Evolutionary conservation across 805 yeast genomes (phyloP), one percentile per base, ranked within the genome.

Genomic region (Debaryomyces hansenii): DNA sequence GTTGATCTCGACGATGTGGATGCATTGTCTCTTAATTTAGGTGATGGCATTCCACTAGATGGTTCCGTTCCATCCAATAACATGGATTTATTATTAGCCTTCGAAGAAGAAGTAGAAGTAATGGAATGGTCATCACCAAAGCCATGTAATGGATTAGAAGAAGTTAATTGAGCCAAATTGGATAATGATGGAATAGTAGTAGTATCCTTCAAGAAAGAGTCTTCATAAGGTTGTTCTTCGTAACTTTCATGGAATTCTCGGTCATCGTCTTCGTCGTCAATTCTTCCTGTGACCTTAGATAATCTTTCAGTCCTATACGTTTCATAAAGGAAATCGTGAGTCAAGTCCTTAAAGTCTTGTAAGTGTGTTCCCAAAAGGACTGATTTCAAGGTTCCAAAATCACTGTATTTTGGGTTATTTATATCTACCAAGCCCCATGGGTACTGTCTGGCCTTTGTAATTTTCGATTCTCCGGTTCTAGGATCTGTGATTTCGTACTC

Each of bases 301-400:
- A 87, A 72, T 56, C 86, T 77, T 60, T 86, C 91, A 16, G 94
- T 84, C 69, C 96, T 79, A 62, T 86, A 87, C 47, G 84, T 82
- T 60, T 87, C 95, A 64, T 87, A 87, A 45, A 87, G 67, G 65
- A 82, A 74, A 55, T 83, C 87, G 56, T 85, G 90, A 24, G 95
- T 88, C 48, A 86, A 72, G 58, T 87, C 95, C 67, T 87, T 86
- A 59, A 87, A 80, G 58, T 87, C 94, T 61, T 83, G 86, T 54
- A 87, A 70, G 62, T 89, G 96, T n/a, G 91, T 80, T 5, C 95
- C 95, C 59, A 88, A 80, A 35, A 88, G 63, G 2, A 87, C 92
- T 40, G 84, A 78, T 52, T 85, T 82, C 57, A 88, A 69, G 14
- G 79, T 60, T 7, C 82, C 66, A 60, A 82, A 81, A 57, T 82